Conservation (phyloP, 345 rosid genomes). For the Populus pruinosa region DNA sequence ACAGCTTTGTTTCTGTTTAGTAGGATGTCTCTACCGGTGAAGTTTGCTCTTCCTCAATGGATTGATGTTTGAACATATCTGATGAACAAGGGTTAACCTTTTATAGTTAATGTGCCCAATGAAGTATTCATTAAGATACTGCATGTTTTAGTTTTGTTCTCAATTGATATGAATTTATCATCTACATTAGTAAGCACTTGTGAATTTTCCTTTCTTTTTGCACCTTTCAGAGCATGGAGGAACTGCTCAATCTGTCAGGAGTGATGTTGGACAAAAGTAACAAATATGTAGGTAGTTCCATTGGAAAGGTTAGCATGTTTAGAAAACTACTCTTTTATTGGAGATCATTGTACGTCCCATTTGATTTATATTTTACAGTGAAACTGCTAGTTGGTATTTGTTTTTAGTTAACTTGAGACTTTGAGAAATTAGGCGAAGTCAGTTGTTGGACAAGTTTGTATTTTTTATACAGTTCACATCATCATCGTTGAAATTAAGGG, state of each 20-base stretch:
- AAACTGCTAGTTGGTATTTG: background rate
- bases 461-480: background rate
- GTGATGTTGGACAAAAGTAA: conserved; percentile 12
- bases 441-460: background rate
- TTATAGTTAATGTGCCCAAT: background rate
- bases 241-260: conserved; percentile 36
- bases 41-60: background rate
- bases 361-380: background rate
- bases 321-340: background rate
- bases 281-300: conserved; percentile 18
- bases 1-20: background rate
- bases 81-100: background rate
- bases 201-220: background rate
- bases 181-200: background rate
- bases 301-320: conserved; percentile 35
- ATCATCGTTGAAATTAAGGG: background rate
- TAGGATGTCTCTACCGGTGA: background rate
- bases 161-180: background rate
- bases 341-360: background rate
- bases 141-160: background rate
- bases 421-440: background rate
- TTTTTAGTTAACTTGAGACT: background rate
- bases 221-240: conserved; percentile 44
- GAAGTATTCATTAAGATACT: background rate
- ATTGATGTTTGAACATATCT: conserved; percentile 6